Evolutionary conservation across 371 early-diverging fungal species (phyloP).

Genomic region (Apophysomyces trapeziformis): DNA sequence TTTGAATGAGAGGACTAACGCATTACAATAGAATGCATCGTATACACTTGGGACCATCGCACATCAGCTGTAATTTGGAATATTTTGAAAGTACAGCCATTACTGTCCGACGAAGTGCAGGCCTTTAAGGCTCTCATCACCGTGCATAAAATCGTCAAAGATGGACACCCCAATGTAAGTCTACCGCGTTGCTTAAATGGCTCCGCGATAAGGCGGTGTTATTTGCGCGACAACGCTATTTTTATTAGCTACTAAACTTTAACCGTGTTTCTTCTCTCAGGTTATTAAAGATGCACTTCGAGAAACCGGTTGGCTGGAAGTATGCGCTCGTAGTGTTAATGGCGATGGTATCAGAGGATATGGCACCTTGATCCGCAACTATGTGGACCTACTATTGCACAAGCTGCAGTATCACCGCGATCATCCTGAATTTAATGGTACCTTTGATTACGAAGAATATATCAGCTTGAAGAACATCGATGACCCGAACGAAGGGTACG

Average conservation of each 20-base stretch:
- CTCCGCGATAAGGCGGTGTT: background rate
- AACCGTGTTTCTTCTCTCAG: conserved; percentile 30
- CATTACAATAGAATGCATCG: conserved; percentile 68
- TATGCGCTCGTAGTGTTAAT: conserved; percentile 66
- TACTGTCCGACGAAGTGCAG: conserved; percentile 90
- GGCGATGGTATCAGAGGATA: conserved; percentile 78
- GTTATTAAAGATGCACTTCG: conserved; percentile 77
- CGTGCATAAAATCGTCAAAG: conserved; percentile 94
- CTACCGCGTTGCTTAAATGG: background rate
- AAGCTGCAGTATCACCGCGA: conserved; percentile 92
- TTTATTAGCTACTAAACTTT: background rate
- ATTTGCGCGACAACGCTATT: background rate
- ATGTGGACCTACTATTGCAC: conserved; percentile 84
- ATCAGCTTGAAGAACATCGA: conserved; percentile 90
- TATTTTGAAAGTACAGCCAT: conserved; percentile 83
- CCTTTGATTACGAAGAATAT: conserved; percentile 97
- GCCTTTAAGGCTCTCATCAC: conserved; percentile 95
- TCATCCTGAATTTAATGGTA: conserved; percentile 94
- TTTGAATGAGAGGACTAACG: conserved; percentile 1
- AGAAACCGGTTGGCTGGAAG: conserved; percentile 70
- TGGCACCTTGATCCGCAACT: conserved; percentile 87
- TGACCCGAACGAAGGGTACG: conserved; percentile 97
- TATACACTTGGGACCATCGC: conserved; percentile 96
- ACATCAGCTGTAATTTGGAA: conserved; percentile 88
- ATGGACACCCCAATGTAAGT: conserved; percentile 85